A percentile compares a stretch with the other conserved stretches of the same genome.
These are phyloP conservation scores for Mortierella sp. DNA, from an alignment of 371 early-diverging fungal species.

Conservation along the genomic window DNA sequence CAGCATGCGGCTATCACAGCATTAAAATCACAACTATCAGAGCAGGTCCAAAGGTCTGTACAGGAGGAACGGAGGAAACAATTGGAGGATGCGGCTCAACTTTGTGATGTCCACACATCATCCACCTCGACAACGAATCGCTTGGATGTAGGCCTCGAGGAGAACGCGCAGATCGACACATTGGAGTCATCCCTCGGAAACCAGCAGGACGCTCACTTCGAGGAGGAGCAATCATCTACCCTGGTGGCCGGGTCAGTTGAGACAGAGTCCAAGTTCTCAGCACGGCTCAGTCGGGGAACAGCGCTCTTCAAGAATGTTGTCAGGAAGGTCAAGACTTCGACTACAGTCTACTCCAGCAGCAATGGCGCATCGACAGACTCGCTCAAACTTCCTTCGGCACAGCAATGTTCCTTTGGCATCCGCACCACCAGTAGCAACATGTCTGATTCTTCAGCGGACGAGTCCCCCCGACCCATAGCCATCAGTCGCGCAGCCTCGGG, in stretches of 20 bases:
- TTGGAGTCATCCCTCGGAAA: not conserved
- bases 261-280: slow-evolving; percentile 18
- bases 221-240: not conserved
- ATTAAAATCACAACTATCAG: not conserved
- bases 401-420: too few relatives aligned
- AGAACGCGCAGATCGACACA: not conserved
- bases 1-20: slow-evolving; percentile 4
- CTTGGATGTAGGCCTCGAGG: not conserved
- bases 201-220: not conserved
- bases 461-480: not conserved
- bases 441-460: slow-evolving; percentile 6
- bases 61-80: not conserved
- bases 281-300: slow-evolving; percentile 32
- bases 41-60: not conserved
- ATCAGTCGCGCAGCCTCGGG: slow-evolving; percentile 17
- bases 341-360: slow-evolving; percentile 11
- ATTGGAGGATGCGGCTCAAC: not conserved
- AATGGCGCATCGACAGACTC: slow-evolving; percentile 15
- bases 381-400: slow-evolving; percentile 1
- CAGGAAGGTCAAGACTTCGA: slow-evolving; percentile 10
- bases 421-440: not conserved
- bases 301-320: slow-evolving; percentile 32
- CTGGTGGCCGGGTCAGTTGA: slow-evolving; percentile 3
- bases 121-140: not conserved
- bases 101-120: not conserved